A percentile compares a stretch with the other conserved stretches of the same genome.
These are phyloP conservation scores for Cercospora janseana DNA, from an alignment of 2,329 filamentous ascomycete genomes.

Conservation along the genomic window DNA sequence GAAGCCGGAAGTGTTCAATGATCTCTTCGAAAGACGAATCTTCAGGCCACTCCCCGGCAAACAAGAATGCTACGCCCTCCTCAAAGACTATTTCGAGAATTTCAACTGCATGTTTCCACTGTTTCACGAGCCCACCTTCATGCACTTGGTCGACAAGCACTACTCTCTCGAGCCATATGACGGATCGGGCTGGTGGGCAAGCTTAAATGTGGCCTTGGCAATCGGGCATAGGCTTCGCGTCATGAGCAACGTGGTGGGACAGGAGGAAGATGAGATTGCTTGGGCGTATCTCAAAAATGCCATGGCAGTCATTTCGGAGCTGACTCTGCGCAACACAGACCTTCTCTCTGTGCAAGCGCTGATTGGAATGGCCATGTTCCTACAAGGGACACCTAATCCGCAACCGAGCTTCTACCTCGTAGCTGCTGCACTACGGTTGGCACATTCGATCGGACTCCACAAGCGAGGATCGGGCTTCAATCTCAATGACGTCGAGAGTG, in stretches of 20 bases:
- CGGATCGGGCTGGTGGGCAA: slow-evolving; percentile 97
- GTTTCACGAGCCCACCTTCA: slow-evolving; percentile 97
- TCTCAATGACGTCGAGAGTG: slow-evolving; percentile 87
- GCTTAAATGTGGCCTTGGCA: slow-evolving; percentile 88
- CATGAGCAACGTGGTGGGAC: slow-evolving; percentile 88
- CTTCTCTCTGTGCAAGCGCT: slow-evolving; percentile 91
- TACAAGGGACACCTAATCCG: slow-evolving; percentile 94
- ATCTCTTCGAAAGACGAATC: slow-evolving; percentile 81
- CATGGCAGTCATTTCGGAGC: slow-evolving; percentile 85
- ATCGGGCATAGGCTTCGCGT: slow-evolving; percentile 88
- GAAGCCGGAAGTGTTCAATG: slow-evolving; percentile 96
- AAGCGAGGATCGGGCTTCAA: slow-evolving; percentile 92
- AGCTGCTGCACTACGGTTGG: slow-evolving; percentile 82
- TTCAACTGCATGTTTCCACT: slow-evolving; percentile 99
- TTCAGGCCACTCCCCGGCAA: slow-evolving; percentile 83
- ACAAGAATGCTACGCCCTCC: slow-evolving; percentile 78
- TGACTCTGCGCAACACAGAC: slow-evolving; percentile 95
- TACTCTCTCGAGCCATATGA: slow-evolving; percentile 91
- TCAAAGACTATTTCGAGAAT: slow-evolving; percentile 95
- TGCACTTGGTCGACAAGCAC: slow-evolving; percentile 92
- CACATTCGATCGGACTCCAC: slow-evolving; percentile 92
- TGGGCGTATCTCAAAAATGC: slow-evolving; percentile 97
- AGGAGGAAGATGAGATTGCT: slow-evolving; percentile 89
- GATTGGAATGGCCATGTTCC: slow-evolving; percentile 86
- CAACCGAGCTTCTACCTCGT: slow-evolving; percentile 91